Conservation (phyloP, 345 rosid genomes). For the Jatropha curcas region DNA sequence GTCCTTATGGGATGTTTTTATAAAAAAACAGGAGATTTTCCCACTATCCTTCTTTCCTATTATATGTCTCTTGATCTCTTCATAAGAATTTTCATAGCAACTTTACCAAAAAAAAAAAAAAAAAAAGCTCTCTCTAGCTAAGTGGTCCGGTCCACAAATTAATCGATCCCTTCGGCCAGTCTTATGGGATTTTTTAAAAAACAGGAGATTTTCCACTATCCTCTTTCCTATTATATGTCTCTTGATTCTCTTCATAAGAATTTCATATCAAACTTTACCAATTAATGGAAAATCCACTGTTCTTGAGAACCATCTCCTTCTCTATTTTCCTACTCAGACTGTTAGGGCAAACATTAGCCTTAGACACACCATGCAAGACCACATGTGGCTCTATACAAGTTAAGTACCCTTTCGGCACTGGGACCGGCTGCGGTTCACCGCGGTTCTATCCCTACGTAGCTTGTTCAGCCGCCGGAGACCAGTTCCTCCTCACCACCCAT, state of each 20-base stretch:
- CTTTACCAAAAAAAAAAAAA: too few relatives aligned
- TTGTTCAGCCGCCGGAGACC: conserved; percentile 27
- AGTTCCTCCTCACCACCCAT: conserved; percentile 45
- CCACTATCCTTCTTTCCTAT: too few relatives aligned
- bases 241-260: not conserved
- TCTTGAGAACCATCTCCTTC: conserved; percentile 8
- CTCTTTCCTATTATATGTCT: too few relatives aligned
- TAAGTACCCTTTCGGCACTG: conserved; percentile 55
- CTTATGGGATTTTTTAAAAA: too few relatives aligned
- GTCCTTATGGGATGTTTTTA: too few relatives aligned
- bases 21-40: too few relatives aligned
- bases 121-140: too few relatives aligned
- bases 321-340: not conserved
- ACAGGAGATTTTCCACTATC: too few relatives aligned
- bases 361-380: conserved; percentile 25
- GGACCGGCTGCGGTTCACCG: conserved; percentile 53
- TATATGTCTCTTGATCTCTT: too few relatives aligned
- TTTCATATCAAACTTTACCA: not conserved
- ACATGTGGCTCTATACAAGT: conserved; percentile 42
- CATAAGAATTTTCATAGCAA: too few relatives aligned
- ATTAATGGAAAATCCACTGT: conserved; percentile 13
- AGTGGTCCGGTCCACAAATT: too few relatives aligned
- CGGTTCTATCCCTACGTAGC: conserved; percentile 42
- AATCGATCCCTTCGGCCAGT: too few relatives aligned
- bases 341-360: conserved; percentile 3